A percentile compares a stretch with the other conserved stretches of the same genome.
Conservation (phyloP, 2,329 filamentous ascomycete species). For the Zymoseptoria crescenta region DNA sequence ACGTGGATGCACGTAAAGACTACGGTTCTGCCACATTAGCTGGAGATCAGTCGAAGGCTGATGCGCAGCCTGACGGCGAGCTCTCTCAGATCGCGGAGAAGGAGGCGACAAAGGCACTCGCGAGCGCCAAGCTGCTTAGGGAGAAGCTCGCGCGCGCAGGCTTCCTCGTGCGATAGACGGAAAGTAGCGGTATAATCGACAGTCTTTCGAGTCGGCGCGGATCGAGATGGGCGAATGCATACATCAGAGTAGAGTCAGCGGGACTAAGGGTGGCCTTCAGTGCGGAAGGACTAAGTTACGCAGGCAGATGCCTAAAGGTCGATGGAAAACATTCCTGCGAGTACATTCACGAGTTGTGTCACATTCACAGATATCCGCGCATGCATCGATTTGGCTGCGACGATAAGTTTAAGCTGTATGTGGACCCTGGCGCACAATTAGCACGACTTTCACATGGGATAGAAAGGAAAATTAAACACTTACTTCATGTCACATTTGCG, state of each 20-base stretch:
- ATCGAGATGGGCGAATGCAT: background rate
- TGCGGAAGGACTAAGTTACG: background rate
- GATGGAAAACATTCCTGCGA: too few species aligned
- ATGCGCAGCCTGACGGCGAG: background rate
- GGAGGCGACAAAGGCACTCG: background rate
- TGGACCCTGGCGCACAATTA: background rate
- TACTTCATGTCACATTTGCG: background rate
- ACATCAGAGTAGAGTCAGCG: too few species aligned
- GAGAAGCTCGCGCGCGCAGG: background rate
- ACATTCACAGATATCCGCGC: background rate
- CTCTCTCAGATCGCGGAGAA: background rate
- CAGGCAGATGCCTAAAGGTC: background rate
- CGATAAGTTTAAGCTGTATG: background rate
- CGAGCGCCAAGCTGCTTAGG: background rate
- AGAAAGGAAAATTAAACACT: background rate
- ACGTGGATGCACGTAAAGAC: background rate
- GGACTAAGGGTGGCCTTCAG: background rate
- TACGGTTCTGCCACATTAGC: background rate
- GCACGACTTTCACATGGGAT: background rate
- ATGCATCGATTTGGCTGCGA: background rate
- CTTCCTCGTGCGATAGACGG: background rate
- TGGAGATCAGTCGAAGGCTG: background rate
- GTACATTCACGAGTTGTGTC: background rate
- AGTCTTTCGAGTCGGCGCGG: background rate
- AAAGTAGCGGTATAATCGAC: background rate